Conservation (phyloP, 1,139 yeast species). For the Candida frijolesensis region DNA sequence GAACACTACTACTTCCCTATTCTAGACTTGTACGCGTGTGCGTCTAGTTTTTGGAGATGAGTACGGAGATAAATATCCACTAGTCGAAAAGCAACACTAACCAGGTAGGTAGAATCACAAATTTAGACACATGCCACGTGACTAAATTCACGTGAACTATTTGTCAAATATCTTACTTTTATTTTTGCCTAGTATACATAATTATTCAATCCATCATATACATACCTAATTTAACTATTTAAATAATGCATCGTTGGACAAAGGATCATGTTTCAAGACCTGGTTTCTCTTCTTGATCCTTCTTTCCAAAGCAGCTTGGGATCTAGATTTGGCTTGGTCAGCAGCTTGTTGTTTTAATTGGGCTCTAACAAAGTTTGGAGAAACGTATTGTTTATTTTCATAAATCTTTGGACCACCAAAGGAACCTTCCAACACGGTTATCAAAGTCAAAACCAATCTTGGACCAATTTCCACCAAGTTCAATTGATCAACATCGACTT, state of each 20-base stretch:
- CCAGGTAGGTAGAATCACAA: neutral
- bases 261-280: slow-evolving; percentile 78
- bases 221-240: slow-evolving; percentile 27
- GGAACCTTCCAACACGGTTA: slow-evolving; percentile 92
- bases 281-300: slow-evolving; percentile 76
- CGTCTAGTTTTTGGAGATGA: neutral
- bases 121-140: too few relatives aligned
- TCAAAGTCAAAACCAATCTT: slow-evolving; percentile 88
- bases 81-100: neutral
- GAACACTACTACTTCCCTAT: neutral
- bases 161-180: neutral
- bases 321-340: slow-evolving; percentile 72
- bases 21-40: neutral
- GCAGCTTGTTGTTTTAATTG: slow-evolving; percentile 83
- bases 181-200: neutral
- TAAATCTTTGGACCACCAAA: slow-evolving; percentile 98
- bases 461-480: slow-evolving; percentile 96
- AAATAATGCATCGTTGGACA: slow-evolving; percentile 78
- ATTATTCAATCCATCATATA: neutral
- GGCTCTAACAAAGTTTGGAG: slow-evolving; percentile 94
- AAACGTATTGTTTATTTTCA: slow-evolving; percentile 94
- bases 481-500: slow-evolving; percentile 48
- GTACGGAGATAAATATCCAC: neutral
- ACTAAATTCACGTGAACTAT: too few relatives aligned
- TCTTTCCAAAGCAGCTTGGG: slow-evolving; percentile 77